Base-by-base conservation (phyloP, 768 basidiomycete genomes). In the Clitopilus passeckerianus region DNA sequence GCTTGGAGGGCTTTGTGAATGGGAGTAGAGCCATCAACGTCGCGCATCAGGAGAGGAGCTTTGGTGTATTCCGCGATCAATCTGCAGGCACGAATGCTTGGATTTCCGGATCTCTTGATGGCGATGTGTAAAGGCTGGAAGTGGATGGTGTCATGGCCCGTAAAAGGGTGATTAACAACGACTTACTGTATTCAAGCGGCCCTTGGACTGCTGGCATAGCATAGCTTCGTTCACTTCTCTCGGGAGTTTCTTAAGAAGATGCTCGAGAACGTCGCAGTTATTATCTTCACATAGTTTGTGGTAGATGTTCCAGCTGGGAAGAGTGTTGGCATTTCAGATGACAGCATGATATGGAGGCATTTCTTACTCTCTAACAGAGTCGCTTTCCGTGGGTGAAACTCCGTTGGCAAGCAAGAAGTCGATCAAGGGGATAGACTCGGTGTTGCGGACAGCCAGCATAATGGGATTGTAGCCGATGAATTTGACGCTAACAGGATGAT, bases 71-170 rank as follows among this genome's bases (percentile, higher is more conserved):
- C 68, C 14, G 83, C 63, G 34, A 84, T 65, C 30, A 74, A 60
- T 34, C 72, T 65, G 50, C 78, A 74, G 4, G 73, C 57, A 0
- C 63, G 56, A 7, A 69, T 66, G 6, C 63, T 60, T 10, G 46
- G n/a, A 50, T 23, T 23, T 18, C 46, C 20, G 0, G 72, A 74
- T 0, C 37, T 46, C 60, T 80, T 79, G 14, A 82, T 78, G 4
- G 82, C 81, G n/a, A 84, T 43, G 61, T 81, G 83, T 6, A 86
- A 70, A 7, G 85, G 84, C 86, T 86, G 55, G 46, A 58, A 50
- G 18, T 3, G 27, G 50, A 14, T 44, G 15, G 37, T 14, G 37
- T 41, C 15, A 41, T 14, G 37, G 37, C n/a, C 37, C 37, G 27
- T 30, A 30, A 7, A 30, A 14, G 37, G 37, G 10, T 41, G 37